phyloP scores from a whole-genome alignment of 768 basidiomycete species.

The Lactarius vividus region DNA sequence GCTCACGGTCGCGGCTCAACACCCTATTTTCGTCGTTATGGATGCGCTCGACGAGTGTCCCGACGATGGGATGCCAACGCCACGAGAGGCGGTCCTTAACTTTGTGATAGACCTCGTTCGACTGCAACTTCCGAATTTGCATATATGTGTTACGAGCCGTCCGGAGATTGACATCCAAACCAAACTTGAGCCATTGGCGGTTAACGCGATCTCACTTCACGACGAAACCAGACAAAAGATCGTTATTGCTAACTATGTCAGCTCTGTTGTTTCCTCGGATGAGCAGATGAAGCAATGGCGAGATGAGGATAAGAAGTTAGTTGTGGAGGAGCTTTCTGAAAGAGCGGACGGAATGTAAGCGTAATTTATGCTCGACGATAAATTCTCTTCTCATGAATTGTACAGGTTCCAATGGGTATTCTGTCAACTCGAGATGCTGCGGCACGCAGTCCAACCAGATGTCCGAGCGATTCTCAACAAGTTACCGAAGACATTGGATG shows the following conservation, averaged over 20 bases:
- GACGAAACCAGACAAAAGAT: conserved; percentile 8
- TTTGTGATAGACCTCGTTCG: not conserved
- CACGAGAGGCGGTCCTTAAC: not conserved
- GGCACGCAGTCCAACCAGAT: not conserved
- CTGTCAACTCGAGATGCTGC: not conserved
- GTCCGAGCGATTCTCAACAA: not conserved
- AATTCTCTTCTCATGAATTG: not conserved
- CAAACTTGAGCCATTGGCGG: not conserved
- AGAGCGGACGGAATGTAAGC: conserved; percentile 10
- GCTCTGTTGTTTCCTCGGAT: conserved; percentile 4
- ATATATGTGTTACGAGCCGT: not conserved
- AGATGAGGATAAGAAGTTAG: conserved; percentile 6
- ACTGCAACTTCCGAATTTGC: not conserved
- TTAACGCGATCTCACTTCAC: conserved; percentile 3
- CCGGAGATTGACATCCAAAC: not conserved
- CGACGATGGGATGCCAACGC: not conserved
- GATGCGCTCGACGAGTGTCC: not conserved
- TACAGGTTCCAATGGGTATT: not conserved
- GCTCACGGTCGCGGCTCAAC: not conserved
- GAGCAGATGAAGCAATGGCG: conserved; percentile 12
- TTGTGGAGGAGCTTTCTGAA: conserved; percentile 2
- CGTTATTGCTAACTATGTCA: conserved; percentile 10
- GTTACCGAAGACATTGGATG: conserved; percentile 3
- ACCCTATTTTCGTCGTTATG: not conserved
- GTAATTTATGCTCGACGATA: not conserved